Conservation (phyloP, 164 flowering plant genomes). For the Magnolia kwangsiensis region DNA sequence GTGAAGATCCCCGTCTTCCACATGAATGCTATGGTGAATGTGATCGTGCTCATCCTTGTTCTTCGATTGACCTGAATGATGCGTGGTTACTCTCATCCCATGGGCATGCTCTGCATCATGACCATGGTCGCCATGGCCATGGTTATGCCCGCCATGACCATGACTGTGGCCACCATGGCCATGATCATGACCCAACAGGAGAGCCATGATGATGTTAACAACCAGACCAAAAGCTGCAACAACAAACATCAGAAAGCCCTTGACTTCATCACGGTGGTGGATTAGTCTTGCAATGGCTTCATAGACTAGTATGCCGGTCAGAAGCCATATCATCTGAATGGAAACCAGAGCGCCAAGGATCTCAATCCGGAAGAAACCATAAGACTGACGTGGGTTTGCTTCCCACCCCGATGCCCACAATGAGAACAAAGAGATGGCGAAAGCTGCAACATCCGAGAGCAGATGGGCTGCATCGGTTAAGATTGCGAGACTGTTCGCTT, state of each 20-base stretch:
- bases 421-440: constrained; percentile 84
- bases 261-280: constrained; percentile 56
- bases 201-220: constrained; percentile 73
- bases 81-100: constrained; percentile 20
- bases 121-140: constrained; percentile 30
- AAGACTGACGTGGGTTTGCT: constrained; percentile 83
- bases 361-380: constrained; percentile 86
- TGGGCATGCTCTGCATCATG: constrained; percentile 21
- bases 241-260: constrained; percentile 70
- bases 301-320: constrained; percentile 76
- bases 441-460: constrained; percentile 85
- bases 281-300: constrained; percentile 74
- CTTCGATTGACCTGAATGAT: constrained; percentile 16
- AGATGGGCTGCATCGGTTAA: constrained; percentile 90
- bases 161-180: constrained; percentile 33
- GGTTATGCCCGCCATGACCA: constrained; percentile 24
- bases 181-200: constrained; percentile 69
- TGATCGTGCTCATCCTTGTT: constrained; percentile 15
- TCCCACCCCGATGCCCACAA: constrained; percentile 96
- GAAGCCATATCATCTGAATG: constrained; percentile 74
- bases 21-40: not conserved
- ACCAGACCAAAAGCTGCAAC: constrained; percentile 80
- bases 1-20: constrained; percentile 26
- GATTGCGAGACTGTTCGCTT: constrained; percentile 89
- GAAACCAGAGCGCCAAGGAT: constrained; percentile 87